Base-by-base conservation (phyloP, 495 filamentous ascomycete genomes). In the Penicillium pancosmium region DNA sequence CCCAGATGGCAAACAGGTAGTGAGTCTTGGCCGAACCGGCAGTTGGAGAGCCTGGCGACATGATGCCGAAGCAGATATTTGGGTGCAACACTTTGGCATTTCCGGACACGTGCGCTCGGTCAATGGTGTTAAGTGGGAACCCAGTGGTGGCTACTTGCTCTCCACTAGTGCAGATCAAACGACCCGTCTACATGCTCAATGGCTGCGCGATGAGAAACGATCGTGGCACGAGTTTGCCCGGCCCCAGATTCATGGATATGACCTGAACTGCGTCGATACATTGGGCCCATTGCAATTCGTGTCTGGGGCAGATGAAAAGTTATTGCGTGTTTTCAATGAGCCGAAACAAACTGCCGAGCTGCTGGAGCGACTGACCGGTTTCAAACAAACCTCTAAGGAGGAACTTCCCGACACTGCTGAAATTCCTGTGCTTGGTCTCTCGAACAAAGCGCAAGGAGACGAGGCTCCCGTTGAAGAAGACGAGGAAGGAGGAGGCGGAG, bases 201-300 rank as follows among this genome's bases (percentile, higher is more conserved):
- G 94, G 94, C 78, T 83, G 48, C 77, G 80, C 10, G 78, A 74
- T 6, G 72, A 66, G 5, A 57, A 62, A 43, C 61, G 65, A 52
- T 87, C 89, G 33, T 98, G 95, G 95, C 94, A 98, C 73, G 94
- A 98, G 75, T 90, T 98, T 75, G 86, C 93, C 7, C 83, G 94
- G 47, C 95, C 94, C 16, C 94, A 99, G 67, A 98, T 98, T 55
- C 94, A 99, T 77, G 94, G 94, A 36, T 99, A 99, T 68, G 94
- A 97, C 69, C 80, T 99, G 59, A 99, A 98, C 77, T 97, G 93
- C 70, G 85, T 97, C 61, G 88, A 90, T 66, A 83, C 88, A 5
- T 69, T 97, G 23, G 84, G 85, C 5, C 69, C 79, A 25, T 76
- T 84, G 13, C 86, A 84, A 50, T 98, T 98, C 65, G 86, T 99